Evolutionary conservation across 164 flowering plant species (phyloP).

Genomic region (Piper longum): DNA sequence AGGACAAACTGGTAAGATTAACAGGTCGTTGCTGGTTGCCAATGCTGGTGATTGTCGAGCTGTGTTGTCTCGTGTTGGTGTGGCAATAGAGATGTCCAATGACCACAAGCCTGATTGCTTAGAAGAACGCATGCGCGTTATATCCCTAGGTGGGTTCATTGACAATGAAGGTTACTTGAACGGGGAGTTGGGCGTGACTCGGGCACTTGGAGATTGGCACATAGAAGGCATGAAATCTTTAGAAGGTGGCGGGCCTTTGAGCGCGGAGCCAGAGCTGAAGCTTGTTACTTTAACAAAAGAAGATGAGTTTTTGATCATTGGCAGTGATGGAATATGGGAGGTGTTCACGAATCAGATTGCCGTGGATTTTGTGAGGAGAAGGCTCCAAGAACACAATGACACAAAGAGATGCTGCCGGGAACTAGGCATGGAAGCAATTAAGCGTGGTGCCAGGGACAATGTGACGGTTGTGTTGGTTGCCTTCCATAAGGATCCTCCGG

Average conservation of each 20-base stretch:
- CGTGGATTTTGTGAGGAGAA: slow-evolving; percentile 58
- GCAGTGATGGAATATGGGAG: slow-evolving; percentile 96
- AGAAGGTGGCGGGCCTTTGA: slow-evolving; percentile 50
- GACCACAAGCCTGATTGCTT: slow-evolving; percentile 74
- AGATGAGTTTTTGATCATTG: slow-evolving; percentile 79
- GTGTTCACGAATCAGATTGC: slow-evolving; percentile 75
- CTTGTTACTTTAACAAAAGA: slow-evolving; percentile 51
- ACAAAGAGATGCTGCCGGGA: slow-evolving; percentile 64
- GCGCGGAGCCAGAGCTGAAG: slow-evolving; percentile 85
- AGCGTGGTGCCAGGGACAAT: slow-evolving; percentile 61
- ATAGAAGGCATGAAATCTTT: slow-evolving; percentile 58
- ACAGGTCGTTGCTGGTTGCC: slow-evolving; percentile 88
- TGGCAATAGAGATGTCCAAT: slow-evolving; percentile 68
- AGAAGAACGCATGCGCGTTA: slow-evolving; percentile 48
- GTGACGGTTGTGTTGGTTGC: slow-evolving; percentile 66
- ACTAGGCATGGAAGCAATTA: slow-evolving; percentile 68
- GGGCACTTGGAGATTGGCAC: slow-evolving; percentile 95
- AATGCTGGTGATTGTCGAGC: slow-evolving; percentile 98
- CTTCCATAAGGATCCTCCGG: slow-evolving; percentile 68
- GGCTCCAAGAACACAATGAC: slow-evolving; percentile 75
- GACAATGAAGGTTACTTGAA: slow-evolving; percentile 73
- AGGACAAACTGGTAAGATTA: not conserved
- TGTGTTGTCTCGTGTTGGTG: slow-evolving; percentile 62
- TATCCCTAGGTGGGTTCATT: slow-evolving; percentile 71
- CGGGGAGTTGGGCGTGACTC: slow-evolving; percentile 68